Percentiles rank a stretch among this genome's conserved stretches.
Conservation (phyloP, 2,329 filamentous ascomycete species). For the Graphiopsis chlorocephala region DNA sequence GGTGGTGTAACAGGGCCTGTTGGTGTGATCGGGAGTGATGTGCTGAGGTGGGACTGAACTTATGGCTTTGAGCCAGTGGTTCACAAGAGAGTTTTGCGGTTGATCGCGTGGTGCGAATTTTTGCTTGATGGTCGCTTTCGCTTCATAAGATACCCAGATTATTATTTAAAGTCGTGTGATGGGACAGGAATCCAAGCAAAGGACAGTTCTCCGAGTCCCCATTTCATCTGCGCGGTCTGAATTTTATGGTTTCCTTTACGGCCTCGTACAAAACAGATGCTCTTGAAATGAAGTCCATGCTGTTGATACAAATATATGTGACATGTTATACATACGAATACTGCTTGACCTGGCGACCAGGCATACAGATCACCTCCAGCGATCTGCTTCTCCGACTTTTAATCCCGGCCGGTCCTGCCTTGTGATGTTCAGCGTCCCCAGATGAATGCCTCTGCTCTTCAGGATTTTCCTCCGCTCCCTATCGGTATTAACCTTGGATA, state of each 20-base stretch:
- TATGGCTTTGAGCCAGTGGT: neutral
- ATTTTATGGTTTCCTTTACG: neutral
- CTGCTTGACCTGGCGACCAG: neutral
- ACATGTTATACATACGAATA: slow-evolving; percentile 14
- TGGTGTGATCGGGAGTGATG: slow-evolving; percentile 28
- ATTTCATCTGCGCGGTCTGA: neutral
- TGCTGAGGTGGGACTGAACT: slow-evolving; percentile 35
- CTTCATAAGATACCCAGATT: neutral
- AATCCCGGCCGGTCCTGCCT: neutral
- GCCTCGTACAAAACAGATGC: neutral
- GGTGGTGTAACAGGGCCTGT: slow-evolving; percentile 17
- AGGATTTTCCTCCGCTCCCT: neutral
- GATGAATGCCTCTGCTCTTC: neutral
- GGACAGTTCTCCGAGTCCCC: neutral
- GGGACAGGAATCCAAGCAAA: too few relatives aligned
- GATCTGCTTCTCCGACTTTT: neutral
- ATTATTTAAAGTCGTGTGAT: neutral
- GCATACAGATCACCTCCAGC: neutral
- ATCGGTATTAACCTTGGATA: neutral
- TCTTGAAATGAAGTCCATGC: neutral
- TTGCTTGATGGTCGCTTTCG: neutral
- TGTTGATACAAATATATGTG: slow-evolving; percentile 11
- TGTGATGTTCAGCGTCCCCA: too few relatives aligned
- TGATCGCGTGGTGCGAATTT: neutral
- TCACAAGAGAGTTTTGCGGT: neutral